Conservation (phyloP, 805 yeast species). For the Aciculoconidium aculeatum region DNA sequence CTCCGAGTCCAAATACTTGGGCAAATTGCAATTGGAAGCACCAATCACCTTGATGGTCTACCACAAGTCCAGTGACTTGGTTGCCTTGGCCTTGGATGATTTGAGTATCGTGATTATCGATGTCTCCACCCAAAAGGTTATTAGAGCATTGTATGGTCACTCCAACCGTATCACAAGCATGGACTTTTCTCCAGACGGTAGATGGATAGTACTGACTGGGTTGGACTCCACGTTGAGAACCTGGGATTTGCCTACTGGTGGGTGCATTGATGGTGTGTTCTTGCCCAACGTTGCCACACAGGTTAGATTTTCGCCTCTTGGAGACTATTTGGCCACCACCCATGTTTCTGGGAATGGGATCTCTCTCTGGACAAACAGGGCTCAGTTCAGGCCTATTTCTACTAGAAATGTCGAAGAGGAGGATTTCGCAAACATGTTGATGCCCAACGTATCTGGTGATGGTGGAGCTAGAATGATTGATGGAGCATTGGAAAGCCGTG, state of each 20-base stretch:
- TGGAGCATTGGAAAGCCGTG: slow-evolving; percentile 61
- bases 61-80: slow-evolving; percentile 76
- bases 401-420: slow-evolving; percentile 71
- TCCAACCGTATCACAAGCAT: slow-evolving; percentile 78
- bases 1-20: slow-evolving; percentile 58
- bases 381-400: slow-evolving; percentile 75
- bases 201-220: slow-evolving; percentile 85
- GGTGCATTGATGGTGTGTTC: slow-evolving; percentile 87
- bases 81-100: slow-evolving; percentile 84
- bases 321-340: slow-evolving; percentile 86
- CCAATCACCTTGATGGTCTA: slow-evolving; percentile 75
- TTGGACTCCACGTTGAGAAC: slow-evolving; percentile 86
- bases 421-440: slow-evolving; percentile 55
- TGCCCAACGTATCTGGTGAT: slow-evolving; percentile 78
- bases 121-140: slow-evolving; percentile 69
- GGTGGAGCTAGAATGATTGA: slow-evolving; percentile 67
- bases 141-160: slow-evolving; percentile 88
- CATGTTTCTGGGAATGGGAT: slow-evolving; percentile 90
- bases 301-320: slow-evolving; percentile 76
- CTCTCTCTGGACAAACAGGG: slow-evolving; percentile 84
- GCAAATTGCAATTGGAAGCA: slow-evolving; percentile 61
- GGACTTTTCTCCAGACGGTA: slow-evolving; percentile 91
- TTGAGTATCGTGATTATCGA: slow-evolving; percentile 80
- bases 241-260: slow-evolving; percentile 97
- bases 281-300: slow-evolving; percentile 76